Evolutionary conservation across 1,284 basidiomycete species (phyloP).

Genomic region (Papiliotrema nemorosa): DNA sequence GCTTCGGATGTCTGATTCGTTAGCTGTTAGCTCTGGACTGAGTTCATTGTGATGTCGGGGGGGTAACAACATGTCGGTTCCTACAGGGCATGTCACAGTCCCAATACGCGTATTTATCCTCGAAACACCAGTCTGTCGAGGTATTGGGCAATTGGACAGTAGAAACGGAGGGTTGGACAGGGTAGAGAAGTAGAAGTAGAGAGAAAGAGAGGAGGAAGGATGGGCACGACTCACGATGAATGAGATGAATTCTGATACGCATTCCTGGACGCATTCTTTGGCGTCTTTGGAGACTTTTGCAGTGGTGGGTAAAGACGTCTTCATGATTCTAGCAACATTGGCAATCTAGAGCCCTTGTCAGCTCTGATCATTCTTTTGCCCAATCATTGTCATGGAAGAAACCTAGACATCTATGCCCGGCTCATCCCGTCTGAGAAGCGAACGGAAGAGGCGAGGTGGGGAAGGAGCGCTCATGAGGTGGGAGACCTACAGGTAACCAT

Average conservation of each 20-base stretch:
- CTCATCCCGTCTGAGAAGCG: no score
- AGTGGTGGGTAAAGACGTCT: conserved; percentile 77
- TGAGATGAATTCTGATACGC: conserved; percentile 91
- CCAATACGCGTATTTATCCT: no score
- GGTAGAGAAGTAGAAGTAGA: no score
- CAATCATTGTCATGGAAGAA: not conserved
- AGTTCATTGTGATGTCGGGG: no score
- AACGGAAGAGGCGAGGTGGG: not conserved
- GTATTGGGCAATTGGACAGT: no score
- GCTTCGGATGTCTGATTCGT: conserved; percentile 53
- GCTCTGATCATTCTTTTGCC: not conserved
- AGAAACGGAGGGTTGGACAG: no score
- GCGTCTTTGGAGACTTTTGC: conserved; percentile 96
- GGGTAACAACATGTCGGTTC: no score
- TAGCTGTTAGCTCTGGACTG: not conserved
- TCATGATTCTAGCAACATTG: conserved; percentile 95
- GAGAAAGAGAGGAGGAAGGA: not conserved
- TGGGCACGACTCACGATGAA: conserved; percentile 62
- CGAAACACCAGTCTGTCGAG: no score
- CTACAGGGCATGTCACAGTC: no score
- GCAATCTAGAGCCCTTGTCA: no score
- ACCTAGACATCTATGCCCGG: not conserved
- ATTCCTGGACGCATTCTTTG: conserved; percentile 94
- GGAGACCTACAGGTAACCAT: conserved; percentile 68
- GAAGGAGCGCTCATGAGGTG: not conserved